A percentile compares a stretch with the other conserved stretches of the same genome.
Evolutionary conservation across 306 rosid species (phyloP).

Genomic region (Citrullus amarus): DNA sequence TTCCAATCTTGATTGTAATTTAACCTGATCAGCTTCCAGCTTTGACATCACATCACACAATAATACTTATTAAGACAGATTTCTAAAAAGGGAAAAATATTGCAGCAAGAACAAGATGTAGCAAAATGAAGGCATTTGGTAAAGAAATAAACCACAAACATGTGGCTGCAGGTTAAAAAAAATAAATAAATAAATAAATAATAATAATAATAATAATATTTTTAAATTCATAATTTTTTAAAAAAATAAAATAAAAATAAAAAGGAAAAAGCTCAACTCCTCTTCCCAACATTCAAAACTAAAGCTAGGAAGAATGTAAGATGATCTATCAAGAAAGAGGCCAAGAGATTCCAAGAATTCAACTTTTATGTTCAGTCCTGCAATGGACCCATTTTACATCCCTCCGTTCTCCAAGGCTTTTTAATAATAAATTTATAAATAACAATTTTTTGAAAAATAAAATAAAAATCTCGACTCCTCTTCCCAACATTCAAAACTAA

Average conservation of each 20-base stretch:
- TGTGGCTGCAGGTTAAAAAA: background rate
- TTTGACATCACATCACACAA: conserved; percentile 31
- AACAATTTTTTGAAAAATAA: too few species aligned
- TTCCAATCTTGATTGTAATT: conserved; percentile 69
- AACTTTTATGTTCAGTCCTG: background rate
- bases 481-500: background rate
- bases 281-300: background rate
- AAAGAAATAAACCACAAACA: background rate
- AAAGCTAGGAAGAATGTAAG: background rate
- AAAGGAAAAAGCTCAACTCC: background rate
- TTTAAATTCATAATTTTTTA: too few species aligned
- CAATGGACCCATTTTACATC: background rate
- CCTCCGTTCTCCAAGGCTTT: background rate
- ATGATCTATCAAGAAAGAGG: background rate
- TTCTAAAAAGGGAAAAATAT: background rate
- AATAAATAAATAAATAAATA: too few species aligned
- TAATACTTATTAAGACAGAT: conserved; percentile 10
- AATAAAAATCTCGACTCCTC: background rate
- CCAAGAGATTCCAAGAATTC: background rate
- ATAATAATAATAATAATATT: too few species aligned
- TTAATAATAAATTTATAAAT: too few species aligned
- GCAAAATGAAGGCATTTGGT: background rate
- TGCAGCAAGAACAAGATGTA: background rate
- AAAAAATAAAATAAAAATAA: too few species aligned
- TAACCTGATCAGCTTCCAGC: conserved; percentile 86